Evolutionary conservation across 305 asterid species (phyloP).

Genomic region (Plantago lanceolata): DNA sequence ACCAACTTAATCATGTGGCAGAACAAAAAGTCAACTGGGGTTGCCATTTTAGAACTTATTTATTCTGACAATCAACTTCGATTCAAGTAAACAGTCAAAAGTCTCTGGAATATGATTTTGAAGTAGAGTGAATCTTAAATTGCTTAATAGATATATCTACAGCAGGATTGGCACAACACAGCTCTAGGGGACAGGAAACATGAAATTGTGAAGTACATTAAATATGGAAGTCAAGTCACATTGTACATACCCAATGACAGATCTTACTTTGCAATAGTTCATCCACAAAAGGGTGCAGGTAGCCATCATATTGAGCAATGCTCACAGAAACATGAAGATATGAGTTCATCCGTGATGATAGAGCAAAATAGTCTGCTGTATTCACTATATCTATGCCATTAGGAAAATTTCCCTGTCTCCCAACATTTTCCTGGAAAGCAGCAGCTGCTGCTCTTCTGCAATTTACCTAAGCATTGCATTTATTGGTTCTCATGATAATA

Average conservation of each 20-base stretch:
- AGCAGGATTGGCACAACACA: no score
- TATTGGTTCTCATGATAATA: slow-evolving; percentile 29
- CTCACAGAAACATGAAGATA: slow-evolving; percentile 78
- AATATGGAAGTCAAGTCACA: slow-evolving; percentile 24
- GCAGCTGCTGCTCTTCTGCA: slow-evolving; percentile 99
- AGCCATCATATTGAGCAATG: slow-evolving; percentile 84
- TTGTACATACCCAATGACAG: slow-evolving; percentile 86
- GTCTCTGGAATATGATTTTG: not conserved
- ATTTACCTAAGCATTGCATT: slow-evolving; percentile 64
- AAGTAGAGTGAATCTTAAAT: no score
- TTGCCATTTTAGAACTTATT: not conserved
- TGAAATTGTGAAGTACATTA: slow-evolving; percentile 12
- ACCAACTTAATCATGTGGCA: not conserved
- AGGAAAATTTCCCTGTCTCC: slow-evolving; percentile 88
- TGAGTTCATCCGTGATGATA: slow-evolving; percentile 82
- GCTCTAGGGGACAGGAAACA: not conserved
- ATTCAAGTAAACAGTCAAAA: not conserved
- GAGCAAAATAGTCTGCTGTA: slow-evolving; percentile 93
- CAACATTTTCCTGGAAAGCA: slow-evolving; percentile 99
- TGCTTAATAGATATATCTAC: no score
- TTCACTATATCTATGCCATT: slow-evolving; percentile 92
- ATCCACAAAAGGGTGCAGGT: slow-evolving; percentile 76
- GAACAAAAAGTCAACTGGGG: no score
- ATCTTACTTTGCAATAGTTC: slow-evolving; percentile 77
- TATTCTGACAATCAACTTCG: not conserved